Evolutionary conservation across 2,329 filamentous ascomycete genomes (phyloP).

Genomic region (Colletotrichum higginsianum): DNA sequence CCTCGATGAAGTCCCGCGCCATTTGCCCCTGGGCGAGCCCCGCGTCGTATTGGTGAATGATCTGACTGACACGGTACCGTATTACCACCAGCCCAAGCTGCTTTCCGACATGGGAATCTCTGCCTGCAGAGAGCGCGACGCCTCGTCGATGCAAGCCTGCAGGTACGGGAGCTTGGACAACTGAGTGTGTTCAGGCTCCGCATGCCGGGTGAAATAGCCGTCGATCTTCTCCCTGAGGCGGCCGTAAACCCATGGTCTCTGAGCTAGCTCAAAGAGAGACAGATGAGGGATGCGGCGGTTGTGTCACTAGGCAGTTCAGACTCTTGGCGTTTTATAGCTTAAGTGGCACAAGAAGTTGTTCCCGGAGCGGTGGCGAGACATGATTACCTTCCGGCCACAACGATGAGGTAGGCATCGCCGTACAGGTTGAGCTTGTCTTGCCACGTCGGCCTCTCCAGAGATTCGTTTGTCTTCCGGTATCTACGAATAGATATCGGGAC

Average conservation of each 20-base stretch:
- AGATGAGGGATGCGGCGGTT: slow-evolving; percentile 40
- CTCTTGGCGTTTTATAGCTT: not conserved
- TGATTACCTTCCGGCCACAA: slow-evolving; percentile 51
- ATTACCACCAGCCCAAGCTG: slow-evolving; percentile 54
- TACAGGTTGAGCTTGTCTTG: slow-evolving; percentile 47
- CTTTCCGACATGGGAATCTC: slow-evolving; percentile 54
- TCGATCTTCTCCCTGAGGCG: slow-evolving; percentile 42
- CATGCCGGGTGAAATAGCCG: slow-evolving; percentile 37
- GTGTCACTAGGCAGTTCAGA: slow-evolving; percentile 36
- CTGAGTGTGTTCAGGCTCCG: slow-evolving; percentile 38
- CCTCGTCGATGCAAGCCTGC: slow-evolving; percentile 54
- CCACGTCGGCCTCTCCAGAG: slow-evolving; percentile 37
- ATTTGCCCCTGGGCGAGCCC: slow-evolving; percentile 32
- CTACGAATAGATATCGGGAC: slow-evolving; percentile 52
- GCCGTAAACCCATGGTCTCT: slow-evolving; percentile 12
- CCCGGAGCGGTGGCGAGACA: not conserved
- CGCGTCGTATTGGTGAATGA: slow-evolving; percentile 37
- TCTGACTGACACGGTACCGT: slow-evolving; percentile 41
- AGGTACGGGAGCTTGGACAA: slow-evolving; percentile 49
- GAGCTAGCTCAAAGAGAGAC: slow-evolving; percentile 42
- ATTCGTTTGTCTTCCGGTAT: slow-evolving; percentile 49
- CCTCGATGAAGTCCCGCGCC: slow-evolving; percentile 23
- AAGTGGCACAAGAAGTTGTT: not conserved
- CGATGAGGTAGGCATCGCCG: slow-evolving; percentile 50
- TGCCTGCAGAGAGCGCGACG: slow-evolving; percentile 43